phyloP scores from a whole-genome alignment of 139 green algal genomes.

The Ostreobium quekettii region DNA sequence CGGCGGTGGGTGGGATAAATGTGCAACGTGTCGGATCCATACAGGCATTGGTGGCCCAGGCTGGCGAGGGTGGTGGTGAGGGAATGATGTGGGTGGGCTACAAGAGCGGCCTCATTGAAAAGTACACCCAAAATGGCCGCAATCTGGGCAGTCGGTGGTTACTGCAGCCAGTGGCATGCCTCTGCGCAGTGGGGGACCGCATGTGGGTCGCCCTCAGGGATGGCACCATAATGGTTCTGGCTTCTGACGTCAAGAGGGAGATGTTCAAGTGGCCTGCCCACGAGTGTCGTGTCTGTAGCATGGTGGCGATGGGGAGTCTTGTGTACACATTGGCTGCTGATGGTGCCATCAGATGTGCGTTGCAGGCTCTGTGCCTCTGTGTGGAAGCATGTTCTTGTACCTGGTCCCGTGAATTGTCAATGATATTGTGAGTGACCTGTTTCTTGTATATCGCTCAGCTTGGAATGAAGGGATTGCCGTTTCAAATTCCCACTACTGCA shows the following conservation, averaged over 20 bases:
- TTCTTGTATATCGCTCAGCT: background rate
- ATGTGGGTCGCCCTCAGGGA: slow-evolving; percentile 12
- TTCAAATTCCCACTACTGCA: background rate
- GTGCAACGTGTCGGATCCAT: slow-evolving; percentile 8
- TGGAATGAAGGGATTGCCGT: background rate
- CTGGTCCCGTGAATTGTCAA: background rate
- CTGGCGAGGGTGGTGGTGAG: no score
- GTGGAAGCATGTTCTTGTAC: slow-evolving; percentile 21
- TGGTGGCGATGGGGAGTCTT: slow-evolving; percentile 36
- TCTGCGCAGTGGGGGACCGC: slow-evolving; percentile 8
- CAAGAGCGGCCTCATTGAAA: slow-evolving; percentile 10
- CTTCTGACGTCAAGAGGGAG: slow-evolving; percentile 13
- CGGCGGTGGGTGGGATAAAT: background rate
- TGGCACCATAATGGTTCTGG: slow-evolving; percentile 6
- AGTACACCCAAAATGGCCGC: slow-evolving; percentile 6
- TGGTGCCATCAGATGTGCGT: slow-evolving; percentile 44
- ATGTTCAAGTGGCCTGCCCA: slow-evolving; percentile 44
- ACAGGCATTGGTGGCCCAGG: background rate
- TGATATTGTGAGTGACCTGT: background rate
- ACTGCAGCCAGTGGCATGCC: background rate
- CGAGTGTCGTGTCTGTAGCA: slow-evolving; percentile 29
- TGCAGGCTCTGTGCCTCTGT: slow-evolving; percentile 4
- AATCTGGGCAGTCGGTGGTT: background rate
- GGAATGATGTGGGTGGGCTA: slow-evolving; percentile 18
- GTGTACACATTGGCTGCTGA: slow-evolving; percentile 51